Conservation (phyloP, 2,329 filamentous ascomycete genomes). For the Curvularia sp. region DNA sequence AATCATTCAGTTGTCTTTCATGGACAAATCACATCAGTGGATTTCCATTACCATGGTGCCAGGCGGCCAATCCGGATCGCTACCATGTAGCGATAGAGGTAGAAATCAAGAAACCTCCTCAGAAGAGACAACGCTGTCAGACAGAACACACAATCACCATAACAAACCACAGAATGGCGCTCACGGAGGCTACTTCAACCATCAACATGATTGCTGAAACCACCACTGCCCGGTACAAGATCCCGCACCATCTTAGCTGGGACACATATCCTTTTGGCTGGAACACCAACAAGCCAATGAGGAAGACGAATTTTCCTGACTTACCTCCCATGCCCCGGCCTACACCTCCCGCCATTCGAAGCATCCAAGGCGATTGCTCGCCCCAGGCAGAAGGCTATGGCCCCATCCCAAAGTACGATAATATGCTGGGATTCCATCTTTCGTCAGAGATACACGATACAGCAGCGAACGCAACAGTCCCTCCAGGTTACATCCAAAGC, state of each 20-base stretch:
- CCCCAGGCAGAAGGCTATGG: neutral
- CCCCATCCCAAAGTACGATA: slow-evolving; percentile 3
- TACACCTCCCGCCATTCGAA: neutral
- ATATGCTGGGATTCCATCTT: neutral
- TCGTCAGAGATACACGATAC: neutral
- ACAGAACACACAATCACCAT: neutral
- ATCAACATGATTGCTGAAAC: neutral
- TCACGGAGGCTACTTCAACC: neutral
- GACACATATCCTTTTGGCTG: neutral
- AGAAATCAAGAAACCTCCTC: neutral
- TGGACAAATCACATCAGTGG: neutral
- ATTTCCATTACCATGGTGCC: neutral
- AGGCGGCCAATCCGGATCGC: neutral
- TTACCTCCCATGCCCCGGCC: neutral
- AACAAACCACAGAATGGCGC: neutral
- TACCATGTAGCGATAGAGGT: neutral
- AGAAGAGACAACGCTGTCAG: neutral
- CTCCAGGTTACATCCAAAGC: neutral
- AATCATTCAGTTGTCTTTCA: neutral
- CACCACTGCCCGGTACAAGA: neutral
- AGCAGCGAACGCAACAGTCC: neutral
- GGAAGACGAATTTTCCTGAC: neutral
- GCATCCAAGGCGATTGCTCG: slow-evolving; percentile 3
- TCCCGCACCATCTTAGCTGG: neutral
- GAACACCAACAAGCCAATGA: neutral